phyloP scores from a whole-genome alignment of 1,284 basidiomycete species.

The Farysia itapuensis region DNA sequence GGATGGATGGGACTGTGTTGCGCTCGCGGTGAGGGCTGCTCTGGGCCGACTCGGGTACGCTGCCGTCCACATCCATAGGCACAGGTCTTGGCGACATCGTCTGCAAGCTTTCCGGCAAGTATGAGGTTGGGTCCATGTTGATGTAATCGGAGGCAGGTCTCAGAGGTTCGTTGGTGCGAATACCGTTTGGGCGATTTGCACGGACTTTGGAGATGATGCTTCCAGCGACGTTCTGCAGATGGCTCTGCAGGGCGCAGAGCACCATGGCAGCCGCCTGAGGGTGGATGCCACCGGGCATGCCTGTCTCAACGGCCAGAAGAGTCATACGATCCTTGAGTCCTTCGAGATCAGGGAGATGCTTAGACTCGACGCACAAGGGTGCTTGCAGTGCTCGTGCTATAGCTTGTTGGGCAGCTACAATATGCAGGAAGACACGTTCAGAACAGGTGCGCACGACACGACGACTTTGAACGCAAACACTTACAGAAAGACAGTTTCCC shows the following conservation, averaged over 20 bases:
- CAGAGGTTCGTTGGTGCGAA: slow-evolving; percentile 30
- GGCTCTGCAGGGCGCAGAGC: slow-evolving; percentile 56
- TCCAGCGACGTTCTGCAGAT: slow-evolving; percentile 53
- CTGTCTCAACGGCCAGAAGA: slow-evolving; percentile 59
- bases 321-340: slow-evolving; percentile 61
- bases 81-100: slow-evolving; percentile 12
- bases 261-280: slow-evolving; percentile 58
- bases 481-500: slow-evolving; percentile 41
- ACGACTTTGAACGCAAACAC: slow-evolving; percentile 8
- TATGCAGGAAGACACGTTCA: slow-evolving; percentile 4
- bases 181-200: slow-evolving; percentile 43
- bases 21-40: slow-evolving; percentile 14
- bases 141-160: slow-evolving; percentile 17
- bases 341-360: slow-evolving; percentile 60
- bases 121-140: slow-evolving; percentile 10
- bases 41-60: slow-evolving; percentile 12
- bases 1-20: slow-evolving; percentile 14
- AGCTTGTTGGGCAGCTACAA: slow-evolving; percentile 49
- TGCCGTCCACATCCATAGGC: slow-evolving; percentile 29
- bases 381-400: slow-evolving; percentile 39
- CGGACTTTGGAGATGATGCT: slow-evolving; percentile 52
- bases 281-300: slow-evolving; percentile 58
- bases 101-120: slow-evolving; percentile 4
- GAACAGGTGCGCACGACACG: not conserved
- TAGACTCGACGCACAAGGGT: slow-evolving; percentile 59